Evolutionary conservation across 2,329 filamentous ascomycete genomes (phyloP), one percentile per base, ranked within the genome.

Genomic region (Balansia obtecta): DNA sequence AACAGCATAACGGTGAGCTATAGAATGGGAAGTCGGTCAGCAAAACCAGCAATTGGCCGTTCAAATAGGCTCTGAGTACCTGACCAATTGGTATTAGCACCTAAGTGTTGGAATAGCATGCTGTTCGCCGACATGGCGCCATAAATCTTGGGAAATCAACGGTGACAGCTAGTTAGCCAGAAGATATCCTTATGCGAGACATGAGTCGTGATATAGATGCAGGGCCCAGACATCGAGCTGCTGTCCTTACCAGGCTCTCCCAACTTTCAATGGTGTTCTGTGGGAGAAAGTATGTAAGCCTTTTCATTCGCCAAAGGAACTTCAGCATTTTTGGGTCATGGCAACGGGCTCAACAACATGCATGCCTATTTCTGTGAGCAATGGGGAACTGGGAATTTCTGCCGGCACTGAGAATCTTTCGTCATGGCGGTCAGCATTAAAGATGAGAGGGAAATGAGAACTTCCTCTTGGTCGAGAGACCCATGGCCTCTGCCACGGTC

Each of bases 91-190:
- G n/a, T n/a, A n/a, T n/a, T n/a, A 22, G 20, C 20, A 22, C 20
- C 20, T 64, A 68, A 66, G 58, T 1, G 65, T 64, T 0, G 65
- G 64, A 37, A 68, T 66, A 7, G 66, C 58, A 46, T 52, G 62
- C 33, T 59, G 57, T 27, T 62, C 59, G 4, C 60, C 63, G 0
- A 55, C 52, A 22, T 63, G 65, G 47, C 65, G 10, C 64, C 65
- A 15, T 65, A 66, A 66, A 1, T 55, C 60, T 48, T 65, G 63
- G 63, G 7, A 66, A 67, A 1, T 64, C 64, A 15, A 67, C 62
- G 2, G 63, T 64, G 13, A 63, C 62, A 6, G 63, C 65, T 1
- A 62, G 65, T 1, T 67, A 59, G 7, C 63, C 65, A n/a, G 57
- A 50, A n/a, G 63, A 40, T 65, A 66, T 0, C 65, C 65, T 61